phyloP scores from a whole-genome alignment of 2,329 filamentous ascomycete genomes.

The Akanthomyces muscarius region DNA sequence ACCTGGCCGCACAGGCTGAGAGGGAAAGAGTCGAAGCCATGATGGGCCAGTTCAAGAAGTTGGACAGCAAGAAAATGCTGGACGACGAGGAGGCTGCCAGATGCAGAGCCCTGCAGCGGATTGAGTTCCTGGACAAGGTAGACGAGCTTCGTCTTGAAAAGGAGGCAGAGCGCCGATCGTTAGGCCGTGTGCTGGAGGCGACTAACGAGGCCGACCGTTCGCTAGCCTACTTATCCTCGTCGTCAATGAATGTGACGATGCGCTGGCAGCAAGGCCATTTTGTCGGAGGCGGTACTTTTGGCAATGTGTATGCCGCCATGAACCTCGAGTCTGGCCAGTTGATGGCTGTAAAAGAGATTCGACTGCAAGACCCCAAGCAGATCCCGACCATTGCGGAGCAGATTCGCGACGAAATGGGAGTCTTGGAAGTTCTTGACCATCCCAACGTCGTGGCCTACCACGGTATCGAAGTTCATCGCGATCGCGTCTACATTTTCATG shows the following conservation, averaged over 20 bases:
- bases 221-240: slow-evolving; percentile 87
- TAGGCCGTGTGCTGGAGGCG: slow-evolving; percentile 88
- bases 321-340: slow-evolving; percentile 93
- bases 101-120: slow-evolving; percentile 70
- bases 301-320: slow-evolving; percentile 95
- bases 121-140: slow-evolving; percentile 68
- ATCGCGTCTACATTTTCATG: slow-evolving; percentile 99
- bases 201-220: slow-evolving; percentile 95
- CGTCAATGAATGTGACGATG: slow-evolving; percentile 89
- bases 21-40: slow-evolving; percentile 81
- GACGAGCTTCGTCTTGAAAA: slow-evolving; percentile 75
- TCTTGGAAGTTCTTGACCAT: slow-evolving; percentile 91
- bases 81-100: slow-evolving; percentile 83
- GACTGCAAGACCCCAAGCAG: slow-evolving; percentile 90
- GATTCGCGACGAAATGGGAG: slow-evolving; percentile 95
- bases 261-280: slow-evolving; percentile 99
- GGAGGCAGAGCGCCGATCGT: slow-evolving; percentile 77
- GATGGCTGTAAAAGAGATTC: slow-evolving; percentile 99
- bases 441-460: slow-evolving; percentile 98
- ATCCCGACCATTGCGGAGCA: slow-evolving; percentile 92
- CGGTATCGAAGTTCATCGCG: slow-evolving; percentile 94
- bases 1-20: slow-evolving; percentile 87
- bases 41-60: slow-evolving; percentile 68
- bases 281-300: slow-evolving; percentile 93
- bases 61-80: slow-evolving; percentile 68